phyloP scores from a whole-genome alignment of 345 rosid species.

The Aethionema arabicum region DNA sequence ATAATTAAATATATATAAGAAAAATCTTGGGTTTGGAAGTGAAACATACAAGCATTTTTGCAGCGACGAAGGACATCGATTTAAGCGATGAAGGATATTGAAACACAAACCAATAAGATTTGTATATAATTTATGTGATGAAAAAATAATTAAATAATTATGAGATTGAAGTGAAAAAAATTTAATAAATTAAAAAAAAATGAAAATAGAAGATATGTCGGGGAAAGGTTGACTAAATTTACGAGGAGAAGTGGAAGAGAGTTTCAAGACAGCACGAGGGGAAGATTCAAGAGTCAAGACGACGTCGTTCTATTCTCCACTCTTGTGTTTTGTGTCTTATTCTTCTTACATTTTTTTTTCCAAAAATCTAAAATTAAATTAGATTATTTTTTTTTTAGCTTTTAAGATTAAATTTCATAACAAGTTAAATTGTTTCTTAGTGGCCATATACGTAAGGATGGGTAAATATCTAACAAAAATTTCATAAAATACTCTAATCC shows the following conservation, averaged over 20 bases:
- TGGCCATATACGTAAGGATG: too few relatives aligned
- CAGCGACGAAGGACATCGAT: constrained; percentile 34
- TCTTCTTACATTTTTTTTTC: constrained; percentile 10
- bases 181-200: background rate
- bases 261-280: constrained; percentile 39
- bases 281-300: constrained; percentile 18
- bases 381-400: too few relatives aligned
- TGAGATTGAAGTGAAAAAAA: background rate
- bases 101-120: background rate
- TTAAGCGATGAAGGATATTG: constrained; percentile 15
- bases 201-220: constrained; percentile 31
- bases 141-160: too few relatives aligned
- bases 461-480: too few relatives aligned
- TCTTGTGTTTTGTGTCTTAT: constrained; percentile 29
- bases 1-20: constrained; percentile 20
- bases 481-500: too few relatives aligned
- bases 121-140: background rate
- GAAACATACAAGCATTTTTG: constrained; percentile 39
- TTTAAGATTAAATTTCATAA: too few relatives aligned
- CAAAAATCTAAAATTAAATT: too few relatives aligned
- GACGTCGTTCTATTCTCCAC: constrained; percentile 21
- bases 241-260: constrained; percentile 10
- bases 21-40: constrained; percentile 32
- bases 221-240: constrained; percentile 32
- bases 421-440: too few relatives aligned